Evolutionary conservation across 306 rosid species (phyloP), one percentile per base, ranked within the genome.

Genomic region (Morella rubra): DNA sequence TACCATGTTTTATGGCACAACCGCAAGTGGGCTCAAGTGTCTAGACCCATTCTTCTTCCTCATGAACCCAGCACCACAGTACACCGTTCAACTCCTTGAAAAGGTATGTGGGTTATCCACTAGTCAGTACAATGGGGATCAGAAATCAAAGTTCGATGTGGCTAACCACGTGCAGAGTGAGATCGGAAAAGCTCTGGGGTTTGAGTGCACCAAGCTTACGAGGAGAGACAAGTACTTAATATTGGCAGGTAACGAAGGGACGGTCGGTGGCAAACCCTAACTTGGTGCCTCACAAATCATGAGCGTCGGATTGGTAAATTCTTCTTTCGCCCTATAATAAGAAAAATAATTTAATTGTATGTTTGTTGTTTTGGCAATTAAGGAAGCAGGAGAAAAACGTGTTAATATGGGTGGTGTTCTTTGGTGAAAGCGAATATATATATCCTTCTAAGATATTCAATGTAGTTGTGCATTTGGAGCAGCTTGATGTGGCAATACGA

Each of bases 201-300:
- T 81, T 79, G 80, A 87, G 64, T 84, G 97, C 83, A 91, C 98
- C 1, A 77, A 67, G 16, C 86, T 94, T 5, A 90, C 96, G 0
- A 84, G 98, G 46, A 90, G 88, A 81, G 96, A 94, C 46, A 94
- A 92, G 82, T 94, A 91, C 78, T 69, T 92, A 84, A 83, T 89
- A 53, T 72, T 94, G 81, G 96, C 97, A 0, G 98, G 98, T 5
- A 94, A 90, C 47, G 96, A 94, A 75, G 98, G 98, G 37, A 75
- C 18, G 4, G 56, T 52, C 51, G 2, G 51, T 47, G 13, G 12
- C 12, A 47, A 47, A 47, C 12, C 27, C 27, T 24, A 24, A 24
- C 27, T 24, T 24, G 27, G 27, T 24, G 27, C 27, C 27, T 24
- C 27, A 1, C 27, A 24, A 24, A 24, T 24, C 1, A 24, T 24